A percentile compares a stretch with the other conserved stretches of the same genome.
phyloP scores from a whole-genome alignment of 2,329 filamentous ascomycete species.

The Pestalotiopsis sp. region DNA sequence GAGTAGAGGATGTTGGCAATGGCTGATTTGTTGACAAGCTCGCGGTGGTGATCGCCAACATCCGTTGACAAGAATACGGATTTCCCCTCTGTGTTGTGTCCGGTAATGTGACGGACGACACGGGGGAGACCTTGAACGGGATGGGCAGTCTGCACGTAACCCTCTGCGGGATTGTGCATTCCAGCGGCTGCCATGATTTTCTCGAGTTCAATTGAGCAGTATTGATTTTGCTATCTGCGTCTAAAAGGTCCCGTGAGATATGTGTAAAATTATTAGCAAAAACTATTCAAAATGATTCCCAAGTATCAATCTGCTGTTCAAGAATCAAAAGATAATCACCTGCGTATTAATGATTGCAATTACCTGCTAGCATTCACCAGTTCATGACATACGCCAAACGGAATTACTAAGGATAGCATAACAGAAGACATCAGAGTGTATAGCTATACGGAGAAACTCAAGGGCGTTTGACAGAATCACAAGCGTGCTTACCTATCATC shows the following conservation, averaged over 20 bases:
- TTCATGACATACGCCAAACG: not conserved
- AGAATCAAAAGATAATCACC: too few species aligned
- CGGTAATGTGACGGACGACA: slow-evolving; percentile 20
- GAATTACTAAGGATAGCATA: not conserved
- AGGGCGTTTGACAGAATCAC: not conserved
- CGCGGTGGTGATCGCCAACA: slow-evolving; percentile 27
- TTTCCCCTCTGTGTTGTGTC: slow-evolving; percentile 22
- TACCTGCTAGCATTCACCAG: not conserved
- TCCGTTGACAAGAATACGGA: slow-evolving; percentile 27
- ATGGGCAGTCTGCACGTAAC: too few species aligned
- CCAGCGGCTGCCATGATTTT: too few species aligned
- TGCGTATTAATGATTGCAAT: not conserved
- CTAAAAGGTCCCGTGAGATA: too few species aligned
- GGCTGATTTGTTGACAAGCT: slow-evolving; percentile 25
- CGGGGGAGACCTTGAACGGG: slow-evolving; percentile 14
- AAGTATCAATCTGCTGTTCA: too few species aligned
- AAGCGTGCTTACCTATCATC: not conserved
- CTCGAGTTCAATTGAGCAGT: not conserved
- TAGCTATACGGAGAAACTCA: not conserved
- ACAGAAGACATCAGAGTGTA: not conserved
- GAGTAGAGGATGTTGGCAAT: slow-evolving; percentile 30
- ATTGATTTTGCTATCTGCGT: too few species aligned
- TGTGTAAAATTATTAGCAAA: too few species aligned
- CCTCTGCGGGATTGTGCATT: not conserved
- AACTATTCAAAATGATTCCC: too few species aligned